Conservation (phyloP, 257 asterid genomes). For the Catharanthus roseus region DNA sequence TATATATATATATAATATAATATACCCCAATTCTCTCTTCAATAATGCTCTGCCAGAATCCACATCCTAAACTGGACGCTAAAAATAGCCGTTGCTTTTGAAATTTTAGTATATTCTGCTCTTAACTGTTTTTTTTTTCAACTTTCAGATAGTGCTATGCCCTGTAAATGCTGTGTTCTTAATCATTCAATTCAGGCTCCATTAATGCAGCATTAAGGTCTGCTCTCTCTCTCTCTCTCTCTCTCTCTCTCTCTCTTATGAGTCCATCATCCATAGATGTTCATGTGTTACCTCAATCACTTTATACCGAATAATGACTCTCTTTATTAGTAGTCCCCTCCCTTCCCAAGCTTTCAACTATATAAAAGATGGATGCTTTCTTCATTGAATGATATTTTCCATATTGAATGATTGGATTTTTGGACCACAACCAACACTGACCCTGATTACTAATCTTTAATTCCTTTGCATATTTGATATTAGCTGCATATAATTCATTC, state of each 20-base stretch:
- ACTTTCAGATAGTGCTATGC: background rate
- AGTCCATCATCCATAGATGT: no score
- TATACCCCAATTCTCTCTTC: slow-evolving; percentile 31
- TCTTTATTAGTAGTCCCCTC: slow-evolving; percentile 3
- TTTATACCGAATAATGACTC: slow-evolving; percentile 2
- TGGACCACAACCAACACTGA: background rate
- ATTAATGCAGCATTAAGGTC: no score
- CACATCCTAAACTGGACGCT: slow-evolving; percentile 28
- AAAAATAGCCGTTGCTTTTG: slow-evolving; percentile 47
- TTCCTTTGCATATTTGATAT: no score
- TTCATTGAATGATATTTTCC: background rate
- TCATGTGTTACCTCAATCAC: background rate
- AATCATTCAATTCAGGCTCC: no score
- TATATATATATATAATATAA: no score
- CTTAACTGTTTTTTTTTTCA: background rate
- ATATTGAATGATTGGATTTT: slow-evolving; percentile 1
- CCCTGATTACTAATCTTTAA: background rate
- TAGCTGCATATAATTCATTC: no score
- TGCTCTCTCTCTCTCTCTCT: no score
- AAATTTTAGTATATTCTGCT: slow-evolving; percentile 28
- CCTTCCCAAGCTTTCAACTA: background rate
- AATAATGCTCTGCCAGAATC: slow-evolving; percentile 55
- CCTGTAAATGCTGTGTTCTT: no score
- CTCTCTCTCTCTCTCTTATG: no score
- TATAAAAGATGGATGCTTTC: slow-evolving; percentile 6